A percentile compares a stretch with the other conserved stretches of the same genome.
Conservation (phyloP, 306 rosid species). For the Adenanthera pavonina region DNA sequence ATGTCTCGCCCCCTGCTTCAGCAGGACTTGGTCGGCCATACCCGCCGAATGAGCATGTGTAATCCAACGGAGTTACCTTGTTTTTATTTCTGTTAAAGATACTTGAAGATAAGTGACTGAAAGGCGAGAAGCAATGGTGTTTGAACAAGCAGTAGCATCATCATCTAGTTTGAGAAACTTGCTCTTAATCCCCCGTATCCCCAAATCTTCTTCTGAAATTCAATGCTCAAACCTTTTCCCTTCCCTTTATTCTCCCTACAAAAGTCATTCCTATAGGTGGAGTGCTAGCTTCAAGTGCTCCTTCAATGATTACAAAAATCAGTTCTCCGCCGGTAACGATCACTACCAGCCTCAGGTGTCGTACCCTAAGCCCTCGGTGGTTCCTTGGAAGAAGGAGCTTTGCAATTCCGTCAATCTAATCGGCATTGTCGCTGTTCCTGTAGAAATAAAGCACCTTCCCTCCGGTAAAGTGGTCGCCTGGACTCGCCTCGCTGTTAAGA, state of each 20-base stretch:
- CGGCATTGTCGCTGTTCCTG: slow-evolving; percentile 65
- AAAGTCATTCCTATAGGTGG: background rate
- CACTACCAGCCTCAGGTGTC: slow-evolving; percentile 2
- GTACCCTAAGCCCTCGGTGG: slow-evolving; percentile 69
- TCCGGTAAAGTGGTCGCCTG: slow-evolving; percentile 79
- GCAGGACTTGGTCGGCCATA: background rate
- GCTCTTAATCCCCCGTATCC: slow-evolving; percentile 34
- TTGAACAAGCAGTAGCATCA: slow-evolving; percentile 39
- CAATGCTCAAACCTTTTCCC: background rate
- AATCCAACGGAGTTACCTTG: background rate
- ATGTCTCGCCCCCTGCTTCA: background rate
- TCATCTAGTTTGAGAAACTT: slow-evolving; percentile 37
- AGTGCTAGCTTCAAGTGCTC: slow-evolving; percentile 49
- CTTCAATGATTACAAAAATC: background rate
- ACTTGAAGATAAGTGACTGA: background rate
- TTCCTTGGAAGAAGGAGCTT: slow-evolving; percentile 89
- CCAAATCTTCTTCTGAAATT: slow-evolving; percentile 27
- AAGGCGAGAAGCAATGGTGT: slow-evolving; percentile 44
- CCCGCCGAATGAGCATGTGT: background rate
- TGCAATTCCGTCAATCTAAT: slow-evolving; percentile 77
- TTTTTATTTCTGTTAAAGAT: background rate
- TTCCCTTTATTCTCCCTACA: background rate
- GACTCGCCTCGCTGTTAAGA: slow-evolving; percentile 88
- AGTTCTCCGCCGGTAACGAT: background rate
- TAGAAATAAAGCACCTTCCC: slow-evolving; percentile 74